Evolutionary conservation across 768 basidiomycete genomes (phyloP), one percentile per base, ranked within the genome.

Genomic region (Mycena polygramma): DNA sequence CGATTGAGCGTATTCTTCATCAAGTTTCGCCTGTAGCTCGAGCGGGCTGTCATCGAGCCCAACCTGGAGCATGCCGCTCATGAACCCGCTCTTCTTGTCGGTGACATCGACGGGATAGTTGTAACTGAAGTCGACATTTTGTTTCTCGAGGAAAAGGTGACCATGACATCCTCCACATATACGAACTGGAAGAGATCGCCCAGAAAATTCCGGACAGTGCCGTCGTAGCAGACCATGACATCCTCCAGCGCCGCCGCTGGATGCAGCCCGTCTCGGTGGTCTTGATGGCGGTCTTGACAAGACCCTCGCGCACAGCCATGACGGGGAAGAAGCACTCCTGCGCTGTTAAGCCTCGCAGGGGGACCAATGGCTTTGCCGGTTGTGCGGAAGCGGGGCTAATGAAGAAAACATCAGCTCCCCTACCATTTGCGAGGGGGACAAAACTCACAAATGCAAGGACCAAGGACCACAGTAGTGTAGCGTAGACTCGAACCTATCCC

Each of bases 291-390:
- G 98, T 99, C 87, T 99, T 98, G 76, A 99, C 98, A 61, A 99
- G 83, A 86, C 98, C 98, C 82, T 99, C 98, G 75, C 98, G 94
- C 81, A 98, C 97, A 76, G 97, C 97, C 97, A 99, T 99, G 66
- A 98, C 98, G 81, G 99, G 98, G 91, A 99, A 99, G 88, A 99
- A 99, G 87, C 95, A 99, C 78, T 99, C 98, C 73, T 98, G 96
- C 0, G 98, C 97, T 4, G 97, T 99, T 68, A 99, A 80, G 30
- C 98, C 97, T 65, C 97, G 93, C 41, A 99, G 86, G 76, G n/a
- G n/a, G n/a, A n/a, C n/a, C n/a, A n/a, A n/a, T n/a, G n/a, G n/a
- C n/a, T n/a, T n/a, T n/a, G n/a, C n/a, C n/a, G n/a, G n/a, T n/a
- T n/a, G n/a, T n/a, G n/a, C n/a, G n/a, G n/a, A n/a, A n/a, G n/a